Conservation (phyloP, 225 moss, liverwort and hornwort species). For the Climacium dendroides region DNA sequence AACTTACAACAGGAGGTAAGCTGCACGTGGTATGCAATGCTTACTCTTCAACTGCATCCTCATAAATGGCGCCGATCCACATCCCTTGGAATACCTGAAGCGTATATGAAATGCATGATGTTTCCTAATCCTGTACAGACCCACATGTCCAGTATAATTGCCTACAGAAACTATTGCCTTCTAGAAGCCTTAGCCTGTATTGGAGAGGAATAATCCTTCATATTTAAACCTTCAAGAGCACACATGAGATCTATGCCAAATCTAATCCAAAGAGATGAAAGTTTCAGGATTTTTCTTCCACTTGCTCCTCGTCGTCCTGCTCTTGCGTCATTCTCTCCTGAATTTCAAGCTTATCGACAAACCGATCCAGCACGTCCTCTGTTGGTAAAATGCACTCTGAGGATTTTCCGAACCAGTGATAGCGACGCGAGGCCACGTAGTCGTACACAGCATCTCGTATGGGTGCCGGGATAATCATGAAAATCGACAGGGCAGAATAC, state of each 20-base stretch:
- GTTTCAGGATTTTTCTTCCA: not conserved
- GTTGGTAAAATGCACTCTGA: slow-evolving; percentile 24
- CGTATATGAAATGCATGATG: not conserved
- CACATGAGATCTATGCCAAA: not conserved
- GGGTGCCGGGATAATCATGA: slow-evolving; percentile 18
- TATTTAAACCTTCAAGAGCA: not conserved
- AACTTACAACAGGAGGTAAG: not conserved
- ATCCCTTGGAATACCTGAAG: not conserved
- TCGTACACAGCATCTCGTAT: slow-evolving; percentile 45
- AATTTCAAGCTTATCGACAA: slow-evolving; percentile 44
- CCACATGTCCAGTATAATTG: not conserved
- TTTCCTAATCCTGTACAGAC: not conserved
- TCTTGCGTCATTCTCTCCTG: slow-evolving; percentile 18
- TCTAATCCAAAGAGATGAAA: not conserved
- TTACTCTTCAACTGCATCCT: not conserved
- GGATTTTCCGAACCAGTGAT: slow-evolving; percentile 35
- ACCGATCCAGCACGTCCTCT: slow-evolving; percentile 35
- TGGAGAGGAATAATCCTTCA: not conserved
- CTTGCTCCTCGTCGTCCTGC: slow-evolving; percentile 18
- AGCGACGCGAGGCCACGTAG: slow-evolving; percentile 33
- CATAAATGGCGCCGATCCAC: not conserved
- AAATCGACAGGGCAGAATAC: slow-evolving; percentile 18
- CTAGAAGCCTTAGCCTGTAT: not conserved
- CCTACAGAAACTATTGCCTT: not conserved
- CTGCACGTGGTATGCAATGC: not conserved